Evolutionary conservation across 345 rosid species (phyloP), one percentile per base, ranked within the genome.

Genomic region (Lagerstroemia speciosa): DNA sequence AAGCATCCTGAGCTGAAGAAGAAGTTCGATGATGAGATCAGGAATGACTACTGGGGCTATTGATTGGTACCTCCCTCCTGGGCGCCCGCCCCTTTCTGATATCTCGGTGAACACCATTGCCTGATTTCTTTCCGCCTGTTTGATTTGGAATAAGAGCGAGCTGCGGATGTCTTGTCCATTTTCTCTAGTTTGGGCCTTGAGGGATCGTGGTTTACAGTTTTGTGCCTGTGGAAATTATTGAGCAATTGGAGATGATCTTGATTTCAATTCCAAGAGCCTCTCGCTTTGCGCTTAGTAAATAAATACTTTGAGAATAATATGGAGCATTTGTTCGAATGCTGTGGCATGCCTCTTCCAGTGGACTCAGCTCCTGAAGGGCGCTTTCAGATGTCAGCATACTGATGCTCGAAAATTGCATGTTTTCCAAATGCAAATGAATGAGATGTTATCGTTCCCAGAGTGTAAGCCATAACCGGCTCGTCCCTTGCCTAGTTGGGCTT

Each of bases 11-110:
- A 38, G 10, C 41, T 38, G 41, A 38, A 38, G 41, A 38, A 38
- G 96, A 84, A 92, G 79, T 89, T 89, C 24, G 98, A 94, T 73
- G 99, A 94, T 30, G 99, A 91, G 78, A 91, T 94, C 82, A 90
- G 99, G 67, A 91, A 91, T 11, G 99, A 92, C 79, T 48, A 89
- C 72, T 94, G 93, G 96, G 98, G 99, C 62, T 91, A 88, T 74
- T 89, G 81, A 84, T 67, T 67, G 45, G 38, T n/a, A 26, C 5
- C 29, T 9, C 7, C 26, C 31, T 8, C 4, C 33, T 20, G 67
- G 24, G 45, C 19, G 63, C 32, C 30, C 10, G 32, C 22, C 45
- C 22, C 22, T 14, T 37, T 65, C n/a, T 40, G 12, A 65, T 37
- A n/a, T 38, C 20, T 65, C 43, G 5, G 20, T 2, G 50, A 16